phyloP scores from a whole-genome alignment of 176 grass and related monocot species.

The Areca catechu region DNA sequence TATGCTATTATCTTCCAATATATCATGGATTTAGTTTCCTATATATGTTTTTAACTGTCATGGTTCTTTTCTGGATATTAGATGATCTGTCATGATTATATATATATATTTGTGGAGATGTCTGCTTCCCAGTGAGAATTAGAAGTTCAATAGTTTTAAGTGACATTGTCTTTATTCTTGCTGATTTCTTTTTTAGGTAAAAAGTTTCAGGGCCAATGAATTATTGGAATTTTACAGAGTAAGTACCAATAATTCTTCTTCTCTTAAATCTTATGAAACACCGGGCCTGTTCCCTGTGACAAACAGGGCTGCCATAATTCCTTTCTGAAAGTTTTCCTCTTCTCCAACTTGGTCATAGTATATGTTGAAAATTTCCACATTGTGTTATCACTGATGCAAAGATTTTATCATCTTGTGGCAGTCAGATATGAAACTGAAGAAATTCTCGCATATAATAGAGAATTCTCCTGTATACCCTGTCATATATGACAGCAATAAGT shows the following conservation, averaged over 20 bases:
- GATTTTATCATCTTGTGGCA: conserved; percentile 24
- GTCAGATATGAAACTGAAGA: conserved; percentile 95
- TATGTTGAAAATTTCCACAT: background rate
- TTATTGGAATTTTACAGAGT: conserved; percentile 83
- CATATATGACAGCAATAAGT: conserved; percentile 94
- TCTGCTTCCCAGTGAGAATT: background rate
- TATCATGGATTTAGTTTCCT: too few species aligned
- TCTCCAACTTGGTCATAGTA: too few species aligned
- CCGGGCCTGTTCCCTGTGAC: too few species aligned
- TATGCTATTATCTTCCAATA: too few species aligned
- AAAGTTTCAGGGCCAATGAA: conserved; percentile 71
- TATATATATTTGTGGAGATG: background rate
- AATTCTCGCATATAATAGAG: conserved; percentile 93
- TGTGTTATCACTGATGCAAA: conserved; percentile 16
- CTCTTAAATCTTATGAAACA: too few species aligned
- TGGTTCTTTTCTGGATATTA: too few species aligned
- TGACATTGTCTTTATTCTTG: background rate
- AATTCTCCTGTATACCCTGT: conserved; percentile 87
- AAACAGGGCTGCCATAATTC: too few species aligned
- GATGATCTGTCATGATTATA: too few species aligned
- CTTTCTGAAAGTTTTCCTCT: too few species aligned
- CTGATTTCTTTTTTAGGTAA: conserved; percentile 37
- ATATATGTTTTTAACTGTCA: too few species aligned
- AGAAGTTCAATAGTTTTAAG: background rate
- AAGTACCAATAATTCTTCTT: conserved; percentile 18